phyloP scores from a whole-genome alignment of 2,329 filamentous ascomycete genomes.

The Colletotrichum eleusines region DNA sequence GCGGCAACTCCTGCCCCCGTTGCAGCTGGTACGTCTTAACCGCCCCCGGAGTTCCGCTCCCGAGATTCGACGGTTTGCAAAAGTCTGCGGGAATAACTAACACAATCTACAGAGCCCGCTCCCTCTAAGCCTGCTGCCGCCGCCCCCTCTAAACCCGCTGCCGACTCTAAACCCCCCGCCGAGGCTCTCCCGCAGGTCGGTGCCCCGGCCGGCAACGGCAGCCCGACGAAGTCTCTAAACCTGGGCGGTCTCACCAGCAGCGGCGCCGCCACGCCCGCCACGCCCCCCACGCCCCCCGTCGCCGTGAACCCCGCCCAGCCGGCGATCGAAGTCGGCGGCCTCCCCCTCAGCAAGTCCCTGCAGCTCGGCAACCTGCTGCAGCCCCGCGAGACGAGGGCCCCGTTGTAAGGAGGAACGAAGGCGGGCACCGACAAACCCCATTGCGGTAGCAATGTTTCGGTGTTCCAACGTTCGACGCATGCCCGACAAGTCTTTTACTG shows the following conservation, averaged over 20 bases:
- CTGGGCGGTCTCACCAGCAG: constrained; percentile 44
- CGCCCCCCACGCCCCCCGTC: constrained; percentile 34
- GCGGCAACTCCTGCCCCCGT: constrained; percentile 19
- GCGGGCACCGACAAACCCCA: too few species aligned
- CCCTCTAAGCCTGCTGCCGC: background rate
- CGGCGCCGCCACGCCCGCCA: constrained; percentile 31
- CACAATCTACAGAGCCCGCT: constrained; percentile 23
- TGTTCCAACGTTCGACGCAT: background rate
- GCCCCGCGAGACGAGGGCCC: constrained; percentile 38
- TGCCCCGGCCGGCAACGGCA: constrained; percentile 41
- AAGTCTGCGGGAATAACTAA: background rate
- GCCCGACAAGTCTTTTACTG: background rate
- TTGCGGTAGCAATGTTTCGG: background rate
- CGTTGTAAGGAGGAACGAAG: background rate
- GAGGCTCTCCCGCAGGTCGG: constrained; percentile 26
- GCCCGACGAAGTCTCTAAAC: constrained; percentile 40
- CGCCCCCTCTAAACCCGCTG: too few species aligned
- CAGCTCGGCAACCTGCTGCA: constrained; percentile 57
- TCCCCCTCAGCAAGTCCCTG: constrained; percentile 58
- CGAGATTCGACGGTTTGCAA: background rate
- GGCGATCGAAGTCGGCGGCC: constrained; percentile 51
- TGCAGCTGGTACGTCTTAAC: constrained; percentile 21
- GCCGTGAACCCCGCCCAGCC: constrained; percentile 43
- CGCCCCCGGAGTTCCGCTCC: background rate
- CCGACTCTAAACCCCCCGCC: constrained; percentile 7